These are phyloP conservation scores for Lactifluus piperatus DNA, from an alignment of 768 basidiomycete genomes.

Conservation along the genomic window DNA sequence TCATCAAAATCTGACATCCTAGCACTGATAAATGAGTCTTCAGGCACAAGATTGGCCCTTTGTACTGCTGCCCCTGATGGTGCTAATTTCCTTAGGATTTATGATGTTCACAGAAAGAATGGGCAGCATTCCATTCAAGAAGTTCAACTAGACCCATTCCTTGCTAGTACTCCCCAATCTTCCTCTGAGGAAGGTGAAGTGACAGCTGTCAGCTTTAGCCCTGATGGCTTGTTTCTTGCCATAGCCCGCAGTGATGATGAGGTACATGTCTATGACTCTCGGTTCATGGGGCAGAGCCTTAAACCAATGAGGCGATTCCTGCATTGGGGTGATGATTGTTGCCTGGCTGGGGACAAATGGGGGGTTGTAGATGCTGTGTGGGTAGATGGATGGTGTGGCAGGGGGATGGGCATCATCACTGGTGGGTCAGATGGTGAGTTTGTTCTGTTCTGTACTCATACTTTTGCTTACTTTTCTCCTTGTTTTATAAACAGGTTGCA, in stretches of 20 bases:
- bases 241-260: constrained; percentile 18
- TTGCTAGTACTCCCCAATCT: too few relatives aligned
- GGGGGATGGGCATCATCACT: constrained; percentile 11
- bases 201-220: constrained; percentile 14
- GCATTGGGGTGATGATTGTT: constrained; percentile 17
- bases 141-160: background rate
- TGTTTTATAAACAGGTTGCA: constrained; percentile 8
- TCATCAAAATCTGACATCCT: too few relatives aligned
- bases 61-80: background rate
- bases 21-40: background rate
- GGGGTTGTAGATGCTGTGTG: constrained; percentile 17
- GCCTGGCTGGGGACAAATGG: constrained; percentile 3
- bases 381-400: constrained; percentile 17
- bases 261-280: constrained; percentile 17
- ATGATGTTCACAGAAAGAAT: constrained; percentile 12
- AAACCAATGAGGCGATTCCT: constrained; percentile 6
- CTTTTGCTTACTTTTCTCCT: background rate
- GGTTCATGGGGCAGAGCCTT: constrained; percentile 8
- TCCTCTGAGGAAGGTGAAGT: constrained; percentile 12
- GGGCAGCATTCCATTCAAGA: background rate
- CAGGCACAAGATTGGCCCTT: constrained; percentile 14
- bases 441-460: background rate
- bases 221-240: constrained; percentile 15
- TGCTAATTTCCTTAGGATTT: constrained; percentile 6
- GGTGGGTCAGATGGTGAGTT: constrained; percentile 19